Evolutionary conservation across 2,329 filamentous ascomycete species (phyloP).

Genomic region (Nigrograna mackinnonii): DNA sequence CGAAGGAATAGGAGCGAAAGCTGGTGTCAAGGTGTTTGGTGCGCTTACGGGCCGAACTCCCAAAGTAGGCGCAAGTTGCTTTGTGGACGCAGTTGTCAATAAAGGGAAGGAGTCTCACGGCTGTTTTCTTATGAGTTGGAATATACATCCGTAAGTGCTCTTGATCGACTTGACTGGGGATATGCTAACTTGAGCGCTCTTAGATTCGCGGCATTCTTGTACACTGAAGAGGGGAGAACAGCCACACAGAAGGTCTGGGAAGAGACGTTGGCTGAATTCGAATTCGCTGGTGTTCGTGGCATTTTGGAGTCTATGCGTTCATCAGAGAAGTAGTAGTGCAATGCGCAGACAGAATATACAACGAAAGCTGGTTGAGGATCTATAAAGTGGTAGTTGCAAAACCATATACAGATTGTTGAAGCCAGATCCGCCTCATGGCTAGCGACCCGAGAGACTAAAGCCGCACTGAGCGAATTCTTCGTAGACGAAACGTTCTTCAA

Average conservation of each 20-base stretch:
- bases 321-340: too few species aligned
- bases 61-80: conserved; percentile 50
- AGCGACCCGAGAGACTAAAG: too few species aligned
- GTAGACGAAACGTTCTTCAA: too few species aligned
- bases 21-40: conserved; percentile 21
- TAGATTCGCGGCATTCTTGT: conserved; percentile 7
- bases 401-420: too few species aligned
- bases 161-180: too few species aligned
- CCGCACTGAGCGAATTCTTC: too few species aligned
- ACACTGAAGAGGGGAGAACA: conserved; percentile 7
- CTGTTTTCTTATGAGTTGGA: conserved; percentile 54
- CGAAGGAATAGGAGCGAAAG: background rate
- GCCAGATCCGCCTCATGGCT: too few species aligned
- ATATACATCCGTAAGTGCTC: conserved; percentile 50
- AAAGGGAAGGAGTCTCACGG: conserved; percentile 57
- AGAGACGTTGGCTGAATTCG: conserved; percentile 10
- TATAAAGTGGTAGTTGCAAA: too few species aligned
- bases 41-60: conserved; percentile 31
- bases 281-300: conserved; percentile 7
- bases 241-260: conserved; percentile 6
- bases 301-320: conserved; percentile 2
- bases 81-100: conserved; percentile 50
- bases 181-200: too few species aligned
- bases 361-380: too few species aligned
- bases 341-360: too few species aligned